Base-by-base conservation (phyloP, 352 stramenopile genomes). In the Globisporangium splendens region DNA sequence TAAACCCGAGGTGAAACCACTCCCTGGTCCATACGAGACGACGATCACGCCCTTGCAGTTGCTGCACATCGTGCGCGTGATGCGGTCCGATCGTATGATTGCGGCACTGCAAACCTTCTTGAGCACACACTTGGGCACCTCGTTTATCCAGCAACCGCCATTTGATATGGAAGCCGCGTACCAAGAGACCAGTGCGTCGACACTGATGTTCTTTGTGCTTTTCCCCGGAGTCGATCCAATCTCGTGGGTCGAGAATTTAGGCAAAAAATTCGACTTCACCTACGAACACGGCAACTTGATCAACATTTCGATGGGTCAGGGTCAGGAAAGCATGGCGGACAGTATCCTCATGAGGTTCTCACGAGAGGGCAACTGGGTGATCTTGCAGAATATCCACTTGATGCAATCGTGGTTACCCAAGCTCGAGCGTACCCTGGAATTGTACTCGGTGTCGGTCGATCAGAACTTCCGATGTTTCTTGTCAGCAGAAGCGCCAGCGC, bases 401-500 rank as follows among this genome's bases (percentile, higher is more conserved):
- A 97, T 97, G 90, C 89, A 92, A 48, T 82, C 76, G 22, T 98
- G 90, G 91, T 58, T 97, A 12, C 83, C 83, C 0, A 80, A 79
- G 52, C 79, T 98, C 18, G 91, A 97, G 50, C 70, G 79, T 11
- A 76, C 88, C 5, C 54, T 94, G 2, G 79, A 94, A 44, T 56
- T 91, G 38, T 96, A 74, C 49, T 92, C 82, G 0, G 77, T 88
- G 7, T 79, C 88, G 1, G 88, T 88, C 4, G 94, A 98, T 61
- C 73, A 86, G 31, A 95, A 96, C 61, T 98, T 98, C 63, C 86
- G 94, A 7, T 98, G 93, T 59, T 98, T 98, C 46, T 65, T 98
- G 22, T 98, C 89, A 14, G 94, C 93, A 1, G 94, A 98, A 57
- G 83, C 84, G 0, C 92, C 94, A n/a, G 74, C 84, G 12, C 61